Evolutionary conservation across 192 early-diverging fungal genomes (phyloP).

Genomic region (Cetraspora pellucida): DNA sequence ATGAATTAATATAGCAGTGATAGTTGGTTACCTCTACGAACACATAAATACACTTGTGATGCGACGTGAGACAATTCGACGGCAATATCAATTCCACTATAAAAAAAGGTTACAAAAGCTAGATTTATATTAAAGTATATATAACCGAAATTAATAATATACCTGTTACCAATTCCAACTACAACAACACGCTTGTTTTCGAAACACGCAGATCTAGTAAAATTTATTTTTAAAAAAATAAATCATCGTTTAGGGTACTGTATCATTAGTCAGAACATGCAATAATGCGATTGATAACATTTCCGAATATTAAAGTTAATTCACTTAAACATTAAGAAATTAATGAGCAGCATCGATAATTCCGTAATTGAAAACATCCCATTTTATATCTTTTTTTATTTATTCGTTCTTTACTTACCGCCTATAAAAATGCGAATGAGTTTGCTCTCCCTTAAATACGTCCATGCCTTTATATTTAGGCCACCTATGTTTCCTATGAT

Average conservation of each 20-base stretch:
- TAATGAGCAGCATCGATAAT: too few relatives aligned
- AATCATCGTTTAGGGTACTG: not conserved
- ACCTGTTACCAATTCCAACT: conserved; percentile 53
- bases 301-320: too few relatives aligned
- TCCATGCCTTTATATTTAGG: conserved; percentile 59
- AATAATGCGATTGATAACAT: too few relatives aligned
- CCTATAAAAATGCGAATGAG: conserved; percentile 63
- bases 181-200: conserved; percentile 57
- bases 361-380: too few relatives aligned
- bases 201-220: conserved; percentile 49
- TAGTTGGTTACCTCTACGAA: conserved; percentile 34
- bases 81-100: conserved; percentile 59
- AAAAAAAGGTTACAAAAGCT: too few relatives aligned
- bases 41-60: conserved; percentile 51
- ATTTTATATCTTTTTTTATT: too few relatives aligned
- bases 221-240: not conserved
- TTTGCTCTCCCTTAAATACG: conserved; percentile 49
- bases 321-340: too few relatives aligned
- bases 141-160: too few relatives aligned
- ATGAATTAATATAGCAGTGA: too few relatives aligned
- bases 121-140: too few relatives aligned
- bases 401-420: conserved; percentile 38
- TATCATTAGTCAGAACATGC: not conserved
- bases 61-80: conserved; percentile 59
- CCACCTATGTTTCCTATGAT: conserved; percentile 56